Evolutionary conservation across 805 yeast species (phyloP).

Genomic region (Monosporozyma unispora): DNA sequence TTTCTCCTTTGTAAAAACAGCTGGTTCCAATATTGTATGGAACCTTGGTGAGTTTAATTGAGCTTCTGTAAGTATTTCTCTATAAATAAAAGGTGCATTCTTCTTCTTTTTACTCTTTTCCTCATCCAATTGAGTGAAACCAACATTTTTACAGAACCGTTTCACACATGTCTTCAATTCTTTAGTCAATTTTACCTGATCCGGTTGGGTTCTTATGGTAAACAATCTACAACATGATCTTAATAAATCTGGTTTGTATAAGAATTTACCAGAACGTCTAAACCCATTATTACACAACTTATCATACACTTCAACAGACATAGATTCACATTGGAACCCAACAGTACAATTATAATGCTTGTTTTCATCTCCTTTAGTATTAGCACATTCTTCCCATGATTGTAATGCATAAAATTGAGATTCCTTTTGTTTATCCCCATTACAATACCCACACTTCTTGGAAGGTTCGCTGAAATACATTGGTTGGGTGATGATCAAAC

Average conservation of each 20-base stretch:
- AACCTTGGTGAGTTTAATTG: slow-evolving; percentile 27
- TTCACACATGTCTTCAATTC: slow-evolving; percentile 61
- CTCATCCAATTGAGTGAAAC: no score
- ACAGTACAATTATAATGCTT: slow-evolving; percentile 22
- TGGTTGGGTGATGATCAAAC: slow-evolving; percentile 37
- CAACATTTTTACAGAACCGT: slow-evolving; percentile 36
- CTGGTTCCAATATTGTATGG: slow-evolving; percentile 43
- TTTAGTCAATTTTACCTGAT: slow-evolving; percentile 42
- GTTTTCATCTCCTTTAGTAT: slow-evolving; percentile 1
- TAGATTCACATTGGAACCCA: slow-evolving; percentile 36
- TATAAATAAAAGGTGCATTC: slow-evolving; percentile 19
- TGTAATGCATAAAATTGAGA: slow-evolving; percentile 33
- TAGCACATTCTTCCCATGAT: slow-evolving; percentile 25
- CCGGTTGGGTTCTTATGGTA: slow-evolving; percentile 58
- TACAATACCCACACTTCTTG: slow-evolving; percentile 66
- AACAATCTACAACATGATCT: slow-evolving; percentile 72
- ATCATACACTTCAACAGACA: slow-evolving; percentile 51
- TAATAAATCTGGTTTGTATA: slow-evolving; percentile 58
- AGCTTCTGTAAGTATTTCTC: slow-evolving; percentile 32
- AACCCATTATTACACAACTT: slow-evolving; percentile 61
- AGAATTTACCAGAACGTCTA: slow-evolving; percentile 65
- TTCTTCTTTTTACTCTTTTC: slow-evolving; percentile 6
- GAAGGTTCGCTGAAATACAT: slow-evolving; percentile 33
- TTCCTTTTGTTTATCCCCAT: slow-evolving; percentile 36
- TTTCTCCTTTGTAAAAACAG: slow-evolving; percentile 48